Conservation (phyloP, 495 filamentous ascomycete species). For the Cercophora samala region DNA sequence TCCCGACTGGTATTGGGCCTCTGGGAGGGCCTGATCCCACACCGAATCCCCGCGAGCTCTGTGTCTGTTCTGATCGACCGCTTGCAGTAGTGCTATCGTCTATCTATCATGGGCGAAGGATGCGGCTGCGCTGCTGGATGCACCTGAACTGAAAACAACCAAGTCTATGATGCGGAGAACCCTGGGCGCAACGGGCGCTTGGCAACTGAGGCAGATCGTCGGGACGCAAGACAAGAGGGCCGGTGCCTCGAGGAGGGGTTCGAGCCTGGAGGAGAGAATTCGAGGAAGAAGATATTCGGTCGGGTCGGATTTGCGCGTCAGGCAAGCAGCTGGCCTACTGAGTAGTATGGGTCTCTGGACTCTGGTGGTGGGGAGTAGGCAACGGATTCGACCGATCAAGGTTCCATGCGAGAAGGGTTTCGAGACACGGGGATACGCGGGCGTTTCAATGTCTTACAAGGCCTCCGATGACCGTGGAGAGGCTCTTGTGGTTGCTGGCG, state of each 20-base stretch:
- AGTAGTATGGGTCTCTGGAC: background rate
- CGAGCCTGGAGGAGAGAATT: background rate
- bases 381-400: slow-evolving; percentile 9
- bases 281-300: background rate
- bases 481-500: background rate
- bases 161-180: background rate
- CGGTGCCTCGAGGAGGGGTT: background rate
- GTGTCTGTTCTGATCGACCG: slow-evolving; percentile 14
- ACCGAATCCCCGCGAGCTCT: slow-evolving; percentile 27
- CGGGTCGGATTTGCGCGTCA: background rate
- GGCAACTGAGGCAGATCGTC: background rate
- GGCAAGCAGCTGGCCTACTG: background rate
- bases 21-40: slow-evolving; percentile 37
- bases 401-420: slow-evolving; percentile 10
- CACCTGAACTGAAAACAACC: background rate
- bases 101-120: slow-evolving; percentile 39
- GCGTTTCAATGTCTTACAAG: slow-evolving; percentile 11
- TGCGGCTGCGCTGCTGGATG: background rate
- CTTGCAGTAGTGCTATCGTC: slow-evolving; percentile 20
- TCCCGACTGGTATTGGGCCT: slow-evolving; percentile 35
- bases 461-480: background rate
- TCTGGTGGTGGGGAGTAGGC: background rate
- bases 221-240: background rate
- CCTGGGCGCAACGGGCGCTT: background rate
- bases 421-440: slow-evolving; percentile 9